Evolutionary conservation across 305 asterid species (phyloP).

Genomic region (Fraxinus velutina): DNA sequence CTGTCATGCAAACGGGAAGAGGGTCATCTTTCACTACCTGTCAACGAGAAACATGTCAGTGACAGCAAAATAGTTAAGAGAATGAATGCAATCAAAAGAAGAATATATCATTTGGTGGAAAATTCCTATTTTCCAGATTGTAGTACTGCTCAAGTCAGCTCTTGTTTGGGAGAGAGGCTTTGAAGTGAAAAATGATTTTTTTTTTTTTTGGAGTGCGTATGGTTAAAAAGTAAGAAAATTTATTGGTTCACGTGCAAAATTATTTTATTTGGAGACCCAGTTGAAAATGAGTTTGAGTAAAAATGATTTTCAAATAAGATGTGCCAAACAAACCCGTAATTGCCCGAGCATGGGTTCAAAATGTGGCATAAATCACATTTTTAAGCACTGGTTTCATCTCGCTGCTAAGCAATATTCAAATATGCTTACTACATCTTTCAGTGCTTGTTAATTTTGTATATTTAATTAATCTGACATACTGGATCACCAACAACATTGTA

Average conservation of each 20-base stretch:
- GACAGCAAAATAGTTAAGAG: not conserved
- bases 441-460: constrained; percentile 40
- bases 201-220: not conserved
- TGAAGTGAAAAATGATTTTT: not conserved
- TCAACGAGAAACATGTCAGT: constrained; percentile 19
- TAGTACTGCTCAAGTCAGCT: constrained; percentile 34
- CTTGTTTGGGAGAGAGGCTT: not conserved
- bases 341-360: constrained; percentile 3
- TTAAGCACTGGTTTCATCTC: not conserved
- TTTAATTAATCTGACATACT: not conserved
- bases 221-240: not conserved
- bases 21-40: constrained; percentile 83
- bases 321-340: not conserved
- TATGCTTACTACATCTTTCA: constrained; percentile 33
- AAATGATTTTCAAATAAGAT: not conserved
- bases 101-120: not conserved
- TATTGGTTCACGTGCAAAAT: not conserved
- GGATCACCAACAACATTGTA: not conserved
- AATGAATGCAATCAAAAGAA: not conserved
- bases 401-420: not conserved
- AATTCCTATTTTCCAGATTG: constrained; percentile 68
- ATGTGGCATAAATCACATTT: not conserved
- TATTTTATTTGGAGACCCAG: not conserved
- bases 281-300: not conserved
- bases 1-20: constrained; percentile 67